Base-by-base conservation (phyloP, 495 filamentous ascomycete genomes). In the Neurospora sp. region DNA sequence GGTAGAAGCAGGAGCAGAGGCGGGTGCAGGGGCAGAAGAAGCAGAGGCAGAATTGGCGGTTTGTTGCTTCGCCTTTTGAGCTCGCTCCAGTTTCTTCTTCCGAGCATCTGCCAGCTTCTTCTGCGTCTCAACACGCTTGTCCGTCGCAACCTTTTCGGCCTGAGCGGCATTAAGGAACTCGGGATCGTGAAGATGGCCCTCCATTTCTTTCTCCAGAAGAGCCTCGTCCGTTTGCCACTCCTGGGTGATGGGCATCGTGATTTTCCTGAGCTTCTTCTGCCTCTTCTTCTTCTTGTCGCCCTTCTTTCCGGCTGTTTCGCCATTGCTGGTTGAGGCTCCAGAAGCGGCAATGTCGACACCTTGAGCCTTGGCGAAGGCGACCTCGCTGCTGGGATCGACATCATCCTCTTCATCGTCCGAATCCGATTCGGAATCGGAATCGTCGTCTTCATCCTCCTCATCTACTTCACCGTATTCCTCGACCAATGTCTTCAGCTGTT, bases 181-280 rank as follows among this genome's bases (percentile, higher is more conserved):
- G 12, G 85, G 83, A 59, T 88, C 84, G 20, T 81, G 76, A 10
- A 85, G 75, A 44, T 84, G 85, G 12, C 79, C 79, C 2, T 88
- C 86, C 77, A 90, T 86, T 73, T 89, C 84, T 23, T 79, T 71
- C 44, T 87, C 85, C 1, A 89, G 77, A 11, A 80, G 80, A 7
- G 78, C 78, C 73, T 89, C 86, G 41, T 84, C 84, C 40, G 77
- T 75, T 73, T 84, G 81, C 86, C 86, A 89, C 59, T 82, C 85
- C 3, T 84, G 78, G 42, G 85, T 80, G 71, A 84, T 82, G 37
- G 74, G 78, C 69, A 85, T 75, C 4, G 39, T 71, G 23, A 59
- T 70, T 31, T 71, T 77, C 75, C 70, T 77, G 59, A 70, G 46
- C 11, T 77, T 76, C 69, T 75, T 71, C 20, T 69, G 44, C 31